Base-by-base conservation (phyloP, 2,329 filamentous ascomycete species). In the Xylaria sp. region DNA sequence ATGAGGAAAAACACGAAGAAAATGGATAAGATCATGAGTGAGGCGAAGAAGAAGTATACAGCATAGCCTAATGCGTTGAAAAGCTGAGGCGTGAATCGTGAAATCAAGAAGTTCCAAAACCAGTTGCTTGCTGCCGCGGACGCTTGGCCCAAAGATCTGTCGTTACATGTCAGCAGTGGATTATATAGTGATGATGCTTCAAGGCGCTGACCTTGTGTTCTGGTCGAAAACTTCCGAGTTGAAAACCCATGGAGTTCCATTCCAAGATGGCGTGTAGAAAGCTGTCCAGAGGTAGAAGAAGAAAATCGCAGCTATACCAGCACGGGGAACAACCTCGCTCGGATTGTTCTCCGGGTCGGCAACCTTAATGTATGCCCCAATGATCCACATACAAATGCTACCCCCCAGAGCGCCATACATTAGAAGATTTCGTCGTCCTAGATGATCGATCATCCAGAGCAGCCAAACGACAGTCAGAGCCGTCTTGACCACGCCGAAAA, bases 211-310 rank as follows among this genome's bases (percentile, higher is more conserved):
- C 67, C 88, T 83, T 15, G 87, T 86, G 75, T 88, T 89, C 65
- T 87, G 84, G 69, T 89, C 85, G 74, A 92, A 92, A 80, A 93
- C 92, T 74, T 93, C 89, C 0, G 83, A 83, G 78, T 91, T 91
- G 71, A 90, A 77, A 21, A 93, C 88, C 90, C 90, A 93, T 0
- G 89, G 90, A 0, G 87, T 90, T 1, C 88, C 88, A 71, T 90
- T 90, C 88, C 88, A 91, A 0, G 85, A 84, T 0, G 85, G 88
- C 0, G 87, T 90, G 77, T 92, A 93, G 74, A 88, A 87, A 0
- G 83, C 85, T 0, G 89, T 90, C 86, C 87, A 91, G 0, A 91
- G 80, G 70, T 91, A 91, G 78, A 91, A 90, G 80, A 91, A 90
- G 74, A 88, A 86, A 61, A 90, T 81, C 33, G 87, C 86, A 0